Percentiles rank a stretch among this genome's conserved stretches.
These are phyloP conservation scores for Oidiodendron maius DNA, from an alignment of 495 filamentous ascomycete species.

Conservation along the genomic window DNA sequence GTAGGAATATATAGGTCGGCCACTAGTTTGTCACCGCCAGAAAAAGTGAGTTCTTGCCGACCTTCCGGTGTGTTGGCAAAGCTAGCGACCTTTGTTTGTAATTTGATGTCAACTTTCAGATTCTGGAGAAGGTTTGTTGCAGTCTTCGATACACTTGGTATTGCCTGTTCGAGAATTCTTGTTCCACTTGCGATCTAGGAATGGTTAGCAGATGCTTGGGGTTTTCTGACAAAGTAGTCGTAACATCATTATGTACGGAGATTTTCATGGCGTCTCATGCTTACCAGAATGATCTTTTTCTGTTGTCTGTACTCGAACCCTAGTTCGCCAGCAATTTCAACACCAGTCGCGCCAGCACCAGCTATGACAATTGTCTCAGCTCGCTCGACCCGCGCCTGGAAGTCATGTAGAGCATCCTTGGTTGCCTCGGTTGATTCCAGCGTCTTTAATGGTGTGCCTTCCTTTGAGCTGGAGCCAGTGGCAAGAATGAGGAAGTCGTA, in stretches of 20 bases:
- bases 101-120: constrained; percentile 24
- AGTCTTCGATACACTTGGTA: constrained; percentile 21
- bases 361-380: constrained; percentile 58
- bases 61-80: constrained; percentile 11
- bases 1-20: constrained; percentile 36
- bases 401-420: constrained; percentile 33
- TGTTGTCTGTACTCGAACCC: constrained; percentile 33
- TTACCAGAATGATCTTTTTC: constrained; percentile 20
- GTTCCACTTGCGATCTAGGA: constrained; percentile 19
- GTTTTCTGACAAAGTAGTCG: too few relatives aligned
- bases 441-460: constrained; percentile 43
- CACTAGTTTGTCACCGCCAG: constrained; percentile 17
- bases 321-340: constrained; percentile 58
- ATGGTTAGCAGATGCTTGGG: background rate
- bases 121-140: constrained; percentile 27
- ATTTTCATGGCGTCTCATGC: background rate
- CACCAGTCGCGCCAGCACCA: constrained; percentile 64
- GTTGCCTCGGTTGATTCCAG: constrained; percentile 34
- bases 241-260: background rate
- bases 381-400: constrained; percentile 38
- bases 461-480: constrained; percentile 37
- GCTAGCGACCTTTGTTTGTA: constrained; percentile 9
- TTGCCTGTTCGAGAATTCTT: constrained; percentile 41
- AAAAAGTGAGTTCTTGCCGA: constrained; percentile 20
- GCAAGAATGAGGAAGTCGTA: constrained; percentile 55